Evolutionary conservation across 257 asterid genomes (phyloP), one percentile per base, ranked within the genome.

Genomic region (Leonotis leonurus): DNA sequence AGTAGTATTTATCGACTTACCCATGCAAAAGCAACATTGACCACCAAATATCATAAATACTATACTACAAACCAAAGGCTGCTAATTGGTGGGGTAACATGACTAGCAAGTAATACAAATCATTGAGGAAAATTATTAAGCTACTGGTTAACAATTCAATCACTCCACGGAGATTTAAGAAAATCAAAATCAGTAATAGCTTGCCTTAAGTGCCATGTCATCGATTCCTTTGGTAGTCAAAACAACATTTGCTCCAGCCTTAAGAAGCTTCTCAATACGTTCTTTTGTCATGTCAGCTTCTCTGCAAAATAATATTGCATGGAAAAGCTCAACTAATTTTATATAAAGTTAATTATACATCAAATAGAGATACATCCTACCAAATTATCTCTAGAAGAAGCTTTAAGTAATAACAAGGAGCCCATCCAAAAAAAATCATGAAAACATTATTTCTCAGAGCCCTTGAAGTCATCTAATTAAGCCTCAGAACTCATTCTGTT

Each of bases 171-270:
- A 33, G 35, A 27, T 41, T 56, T 41, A 32, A 17, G 13, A 58
- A 8, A 36, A 29, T 17, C 33, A 12, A 12, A 46, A 45, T 36
- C 24, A 51, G 39, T 12, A 70, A 29, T 45, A 37, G 21, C 78
- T 75, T 81, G 73, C 99, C 96, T 93, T 93, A 27, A 93, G 88
- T 56, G 99, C 96, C 99, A 89, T 93, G 82, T 93, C 97, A 72
- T 93, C 99, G 75, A 93, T 93, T 73, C 97, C 99, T 72, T 83
- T 93, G 6, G 99, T 84, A 57, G 99, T 93, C 71, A 93, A 73
- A 64, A 93, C 65, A 6, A 93, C 99, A 81, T 93, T 93, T 51
- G 99, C 99, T 63, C 99, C 97, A 30, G 99, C 95, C 75, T 83
- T 89, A 25, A 89, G 91, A 77, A 89, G 69, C 75, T 89, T 89